Conservation (phyloP, 1,139 yeast species). For the Geotrichum fermentans region DNA sequence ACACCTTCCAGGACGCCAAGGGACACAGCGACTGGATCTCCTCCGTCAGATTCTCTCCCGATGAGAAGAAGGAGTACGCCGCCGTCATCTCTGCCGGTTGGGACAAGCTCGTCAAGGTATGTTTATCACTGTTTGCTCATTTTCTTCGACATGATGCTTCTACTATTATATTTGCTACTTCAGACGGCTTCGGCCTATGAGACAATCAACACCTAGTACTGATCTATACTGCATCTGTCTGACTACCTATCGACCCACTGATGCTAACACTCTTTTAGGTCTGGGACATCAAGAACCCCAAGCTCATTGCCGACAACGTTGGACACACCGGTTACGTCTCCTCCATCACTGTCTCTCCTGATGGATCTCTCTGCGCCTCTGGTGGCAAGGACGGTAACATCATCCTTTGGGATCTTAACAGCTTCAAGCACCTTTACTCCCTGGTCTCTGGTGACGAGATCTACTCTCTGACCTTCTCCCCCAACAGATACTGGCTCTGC, state of each 20-base stretch:
- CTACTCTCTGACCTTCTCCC: conserved; percentile 98
- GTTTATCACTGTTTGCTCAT: conserved; percentile 2
- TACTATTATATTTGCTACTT: conserved; percentile 92
- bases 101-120: conserved; percentile 90
- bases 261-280: conserved; percentile 56
- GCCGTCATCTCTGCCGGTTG: conserved; percentile 97
- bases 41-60: conserved; percentile 92
- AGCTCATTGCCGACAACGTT: conserved; percentile 90
- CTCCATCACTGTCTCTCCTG: conserved; percentile 97
- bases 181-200: conserved; percentile 89
- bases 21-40: conserved; percentile 99
- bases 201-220: conserved; percentile 95
- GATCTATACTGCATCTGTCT: conserved; percentile 49
- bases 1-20: conserved; percentile 61
- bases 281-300: conserved; percentile 88
- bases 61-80: conserved; percentile 48
- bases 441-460: conserved; percentile 95
- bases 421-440: conserved; percentile 86
- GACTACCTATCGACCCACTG: conserved; percentile 33
- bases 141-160: conserved; percentile 28
- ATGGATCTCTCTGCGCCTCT: conserved; percentile 98
- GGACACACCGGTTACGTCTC: conserved; percentile 99
- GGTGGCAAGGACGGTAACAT: conserved; percentile 99
- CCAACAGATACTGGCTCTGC: conserved; percentile 99
- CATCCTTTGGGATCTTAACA: conserved; percentile 97